Evolutionary conservation across 1,284 basidiomycete species (phyloP).

Genomic region (Cryptococcus jaspeensis): DNA sequence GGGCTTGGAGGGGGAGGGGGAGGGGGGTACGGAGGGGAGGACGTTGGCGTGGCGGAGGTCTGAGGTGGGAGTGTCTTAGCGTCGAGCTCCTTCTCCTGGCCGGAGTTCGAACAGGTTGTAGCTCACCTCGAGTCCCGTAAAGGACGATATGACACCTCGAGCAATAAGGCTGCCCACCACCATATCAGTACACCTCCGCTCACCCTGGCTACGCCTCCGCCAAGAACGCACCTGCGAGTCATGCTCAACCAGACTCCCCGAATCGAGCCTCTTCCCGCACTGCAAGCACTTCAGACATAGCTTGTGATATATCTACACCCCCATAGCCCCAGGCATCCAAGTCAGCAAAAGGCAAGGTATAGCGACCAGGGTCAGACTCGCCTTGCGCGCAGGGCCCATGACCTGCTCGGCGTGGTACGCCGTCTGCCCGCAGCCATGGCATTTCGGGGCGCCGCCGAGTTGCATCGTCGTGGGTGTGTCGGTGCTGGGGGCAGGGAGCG

Average conservation of each 20-base stretch:
- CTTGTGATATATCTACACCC: slow-evolving; percentile 51
- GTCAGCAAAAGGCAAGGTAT: background rate
- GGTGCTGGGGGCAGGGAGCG: too few species aligned
- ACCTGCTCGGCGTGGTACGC: slow-evolving; percentile 53
- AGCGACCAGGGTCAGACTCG: slow-evolving; percentile 17
- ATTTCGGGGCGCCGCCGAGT: slow-evolving; percentile 44
- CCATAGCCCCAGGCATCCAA: background rate
- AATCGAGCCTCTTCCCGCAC: slow-evolving; percentile 51
- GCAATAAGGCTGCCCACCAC: slow-evolving; percentile 42
- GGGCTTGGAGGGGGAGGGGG: slow-evolving; percentile 5
- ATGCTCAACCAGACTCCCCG: slow-evolving; percentile 49
- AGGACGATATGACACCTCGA: slow-evolving; percentile 46
- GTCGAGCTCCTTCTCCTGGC: background rate
- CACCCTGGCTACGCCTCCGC: background rate
- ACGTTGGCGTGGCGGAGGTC: slow-evolving; percentile 45
- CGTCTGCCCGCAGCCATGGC: slow-evolving; percentile 41
- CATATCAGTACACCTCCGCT: background rate
- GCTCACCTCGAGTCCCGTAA: slow-evolving; percentile 47
- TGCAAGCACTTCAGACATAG: slow-evolving; percentile 50
- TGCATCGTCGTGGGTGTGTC: too few species aligned
- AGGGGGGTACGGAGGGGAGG: slow-evolving; percentile 13
- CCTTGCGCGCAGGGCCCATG: slow-evolving; percentile 50
- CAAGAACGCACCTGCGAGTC: slow-evolving; percentile 39
- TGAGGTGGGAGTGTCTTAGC: slow-evolving; percentile 14
- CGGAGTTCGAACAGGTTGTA: background rate